Evolutionary conservation across 305 asterid species (phyloP), one percentile per base, ranked within the genome.

Genomic region (Salvia sclarea): DNA sequence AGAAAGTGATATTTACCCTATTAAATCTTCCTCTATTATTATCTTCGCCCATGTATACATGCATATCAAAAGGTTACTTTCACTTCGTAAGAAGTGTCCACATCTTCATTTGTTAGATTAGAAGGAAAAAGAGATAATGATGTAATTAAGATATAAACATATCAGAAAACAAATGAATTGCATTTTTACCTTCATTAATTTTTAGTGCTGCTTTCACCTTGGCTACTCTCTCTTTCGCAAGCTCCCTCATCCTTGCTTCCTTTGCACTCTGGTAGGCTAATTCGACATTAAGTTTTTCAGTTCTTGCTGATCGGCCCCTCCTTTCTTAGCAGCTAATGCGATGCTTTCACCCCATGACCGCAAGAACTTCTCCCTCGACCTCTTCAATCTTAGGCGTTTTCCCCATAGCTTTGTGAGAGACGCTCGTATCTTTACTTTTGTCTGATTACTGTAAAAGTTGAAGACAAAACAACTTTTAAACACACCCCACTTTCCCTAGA

Each of bases 281-380:
- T 75, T 83, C 92, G 76, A 65, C 77, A 69, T 79, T 85, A 43
- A 84, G 71, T 65, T 78, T 11, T 87, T 87, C 72, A 94, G 84
- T 80, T 89, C 89, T 77, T 79, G 76, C 76, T 91, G 89, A 69
- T 80, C 92, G 57, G 13, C 61, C 69, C 85, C 86, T 45, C 98
- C 97, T 48, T 28, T 60, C 84, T 85, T 94, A 71, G 97, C 98
- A 80, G 95, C 95, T 31, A 56, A 66, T 43, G 97, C 97, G 37
- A 94, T 86, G 79, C 84, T 84, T 67, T 84, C 84, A 50, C 82
- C 83, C 99, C 99, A 94, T 41, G 75, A 79, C 47, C 71, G 81
- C 69, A 89, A 17, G 50, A 94, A 71, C 44, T 80, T 84, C 73
- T 86, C 92, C 74, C 85, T 78, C 4, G 88, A 74, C 72, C 97